These are phyloP conservation scores for Aspergillus egyptiacus DNA, from an alignment of 495 filamentous ascomycete species.

Conservation along the genomic window DNA sequence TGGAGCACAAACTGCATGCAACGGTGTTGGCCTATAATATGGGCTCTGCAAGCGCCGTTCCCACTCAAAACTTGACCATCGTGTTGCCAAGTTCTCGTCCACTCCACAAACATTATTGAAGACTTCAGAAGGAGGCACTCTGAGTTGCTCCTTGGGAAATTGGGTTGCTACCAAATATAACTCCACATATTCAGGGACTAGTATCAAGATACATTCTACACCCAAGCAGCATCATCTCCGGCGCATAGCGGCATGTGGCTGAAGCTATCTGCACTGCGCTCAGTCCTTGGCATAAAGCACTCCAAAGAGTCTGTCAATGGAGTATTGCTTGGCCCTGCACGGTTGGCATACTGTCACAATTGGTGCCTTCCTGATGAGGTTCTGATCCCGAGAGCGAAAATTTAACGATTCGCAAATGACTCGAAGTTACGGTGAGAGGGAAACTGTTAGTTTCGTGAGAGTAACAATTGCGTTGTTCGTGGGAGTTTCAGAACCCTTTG, in stretches of 20 bases:
- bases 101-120: neutral
- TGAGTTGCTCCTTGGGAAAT: neutral
- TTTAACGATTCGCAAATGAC: neutral
- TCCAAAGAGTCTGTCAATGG: neutral
- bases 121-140: neutral
- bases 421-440: conserved; percentile 13
- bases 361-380: neutral
- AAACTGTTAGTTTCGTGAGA: neutral
- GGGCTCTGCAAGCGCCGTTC: conserved; percentile 33
- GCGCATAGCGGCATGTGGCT: neutral
- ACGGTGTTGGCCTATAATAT: conserved; percentile 21
- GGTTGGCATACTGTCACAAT: conserved; percentile 18
- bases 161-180: conserved; percentile 25
- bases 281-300: conserved; percentile 7
- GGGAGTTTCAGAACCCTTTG: neutral
- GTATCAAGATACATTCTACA: too few relatives aligned
- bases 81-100: conserved; percentile 5
- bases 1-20: conserved; percentile 8
- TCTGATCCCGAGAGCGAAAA: neutral
- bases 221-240: conserved; percentile 19
- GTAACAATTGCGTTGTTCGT: neutral
- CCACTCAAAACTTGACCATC: conserved; percentile 19
- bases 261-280: neutral
- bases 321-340: conserved; percentile 18
- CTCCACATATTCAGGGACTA: conserved; percentile 6